phyloP scores from a whole-genome alignment of 352 stramenopile genomes.

The Globisporangium spinosum region DNA sequence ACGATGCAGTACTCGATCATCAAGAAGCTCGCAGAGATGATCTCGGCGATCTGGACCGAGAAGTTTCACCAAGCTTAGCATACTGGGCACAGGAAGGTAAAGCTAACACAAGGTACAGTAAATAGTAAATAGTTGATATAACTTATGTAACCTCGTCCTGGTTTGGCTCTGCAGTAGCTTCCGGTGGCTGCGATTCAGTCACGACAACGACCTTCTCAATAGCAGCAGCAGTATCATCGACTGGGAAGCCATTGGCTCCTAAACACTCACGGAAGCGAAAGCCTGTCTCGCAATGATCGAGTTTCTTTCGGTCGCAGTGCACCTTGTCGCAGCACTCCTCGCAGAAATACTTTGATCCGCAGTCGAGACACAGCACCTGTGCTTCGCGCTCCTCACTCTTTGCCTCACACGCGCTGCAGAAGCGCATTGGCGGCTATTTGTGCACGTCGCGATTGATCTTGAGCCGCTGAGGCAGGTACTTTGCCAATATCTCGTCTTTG shows the following conservation, averaged over 20 bases:
- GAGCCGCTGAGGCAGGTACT: conserved; percentile 36
- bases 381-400: conserved; percentile 13
- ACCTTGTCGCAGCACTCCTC: conserved; percentile 41
- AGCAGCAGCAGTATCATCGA: neutral
- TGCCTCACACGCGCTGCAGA: conserved; percentile 16
- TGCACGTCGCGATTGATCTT: conserved; percentile 35
- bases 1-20: conserved; percentile 56
- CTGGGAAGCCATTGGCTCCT: conserved; percentile 35
- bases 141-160: neutral
- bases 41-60: neutral
- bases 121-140: neutral
- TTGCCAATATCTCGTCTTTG: conserved; percentile 33
- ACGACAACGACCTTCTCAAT: neutral
- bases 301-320: conserved; percentile 28
- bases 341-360: conserved; percentile 38
- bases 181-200: neutral
- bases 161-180: neutral
- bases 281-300: conserved; percentile 29
- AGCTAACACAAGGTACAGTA: too few species aligned
- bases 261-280: conserved; percentile 38
- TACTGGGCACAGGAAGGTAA: too few species aligned
- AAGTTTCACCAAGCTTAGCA: neutral
- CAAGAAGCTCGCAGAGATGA: conserved; percentile 29
- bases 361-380: conserved; percentile 38
- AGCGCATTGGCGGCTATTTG: conserved; percentile 8